Percentiles rank a stretch among this genome's conserved stretches.
These are phyloP conservation scores for Wickerhamiella kazuoi DNA, from an alignment of 805 yeast species.

Conservation along the genomic window DNA sequence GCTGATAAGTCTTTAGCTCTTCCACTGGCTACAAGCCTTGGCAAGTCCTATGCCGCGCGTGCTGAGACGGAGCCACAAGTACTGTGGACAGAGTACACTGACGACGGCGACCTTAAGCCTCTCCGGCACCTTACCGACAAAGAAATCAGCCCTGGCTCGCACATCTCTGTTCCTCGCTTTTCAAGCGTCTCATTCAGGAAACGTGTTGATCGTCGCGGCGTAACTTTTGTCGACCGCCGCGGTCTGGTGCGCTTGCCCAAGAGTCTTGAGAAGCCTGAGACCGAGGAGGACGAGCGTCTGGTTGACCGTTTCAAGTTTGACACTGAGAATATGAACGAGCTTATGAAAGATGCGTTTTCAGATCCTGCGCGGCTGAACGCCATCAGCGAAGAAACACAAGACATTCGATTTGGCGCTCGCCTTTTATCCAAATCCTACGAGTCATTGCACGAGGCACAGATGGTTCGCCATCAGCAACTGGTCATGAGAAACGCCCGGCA, in stretches of 20 bases:
- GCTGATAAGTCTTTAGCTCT: constrained; percentile 19
- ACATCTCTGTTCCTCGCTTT: constrained; percentile 13
- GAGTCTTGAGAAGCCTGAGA: constrained; percentile 13
- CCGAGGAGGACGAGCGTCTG: constrained; percentile 22
- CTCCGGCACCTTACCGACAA: constrained; percentile 3
- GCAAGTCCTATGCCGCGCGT: constrained; percentile 14
- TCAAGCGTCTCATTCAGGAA: constrained; percentile 34
- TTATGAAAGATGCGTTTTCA: constrained; percentile 37
- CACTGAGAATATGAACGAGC: constrained; percentile 30
- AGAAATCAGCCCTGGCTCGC: constrained; percentile 5
- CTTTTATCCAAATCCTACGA: constrained; percentile 74
- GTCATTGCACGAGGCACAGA: constrained; percentile 53
- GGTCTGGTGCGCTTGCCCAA: constrained; percentile 26
- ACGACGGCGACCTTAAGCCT: constrained; percentile 8
- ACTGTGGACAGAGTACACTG: constrained; percentile 7
- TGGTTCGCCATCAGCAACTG: background rate
- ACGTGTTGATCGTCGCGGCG: constrained; percentile 56
- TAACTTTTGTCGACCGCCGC: constrained; percentile 59
- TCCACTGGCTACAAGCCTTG: constrained; percentile 16
- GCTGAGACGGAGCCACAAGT: constrained; percentile 14
- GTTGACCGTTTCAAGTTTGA: constrained; percentile 55
- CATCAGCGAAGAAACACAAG: constrained; percentile 72
- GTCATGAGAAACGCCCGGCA: too few relatives aligned
- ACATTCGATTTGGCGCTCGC: constrained; percentile 84
- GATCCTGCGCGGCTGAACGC: constrained; percentile 76